Base-by-base conservation (phyloP, 345 rosid genomes). In the Murraya paniculata region DNA sequence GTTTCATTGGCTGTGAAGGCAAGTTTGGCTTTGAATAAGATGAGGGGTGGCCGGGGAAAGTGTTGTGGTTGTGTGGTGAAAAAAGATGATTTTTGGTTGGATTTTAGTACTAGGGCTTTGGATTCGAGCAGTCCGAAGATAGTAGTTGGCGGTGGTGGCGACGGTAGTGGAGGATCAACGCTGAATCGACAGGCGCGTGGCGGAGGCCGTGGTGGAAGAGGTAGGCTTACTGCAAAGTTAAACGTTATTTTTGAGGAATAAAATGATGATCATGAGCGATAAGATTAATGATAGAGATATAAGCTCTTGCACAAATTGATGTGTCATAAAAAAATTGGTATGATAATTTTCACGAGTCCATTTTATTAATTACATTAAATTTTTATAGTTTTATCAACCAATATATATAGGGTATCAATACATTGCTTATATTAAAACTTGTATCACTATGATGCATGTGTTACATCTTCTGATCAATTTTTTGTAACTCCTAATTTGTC, bases 1-100 rank as follows among this genome's bases (percentile, higher is more conserved):
- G 90, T 83, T 33, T 82, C 90, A 77, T 83, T 91, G 90, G 92
- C 87, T 2, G 85, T 82, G 31, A 89, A 85, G 77, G 92, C 94
- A n/a, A 85, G 87, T 82, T 72, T 80, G 19, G 94, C 91, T 9
- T 80, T 91, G 16, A 78, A 79, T 77, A 80, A 9, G 39, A 73
- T 38, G 24, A 35, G 19, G 5, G 19, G 27, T 5, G 56, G 59
- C 3, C 11, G 50, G 8, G 36, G 24, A 2, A 48, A 16, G 59
- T 68, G 64, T 9, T 73, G 79, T 14, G 74, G 84, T 16, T 60
- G 76, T 53, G 64, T 81, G 48, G 7, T 33, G 41, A 77, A 33
- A 18, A 74, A 45, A 61, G 62, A 57, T 58, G 82, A 82, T 68
- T 72, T 72, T 22, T 22, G 45, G 56, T 24, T 82, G 73, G 72